phyloP scores from a whole-genome alignment of 352 stramenopile species.

The Pythium phragmiticola region DNA sequence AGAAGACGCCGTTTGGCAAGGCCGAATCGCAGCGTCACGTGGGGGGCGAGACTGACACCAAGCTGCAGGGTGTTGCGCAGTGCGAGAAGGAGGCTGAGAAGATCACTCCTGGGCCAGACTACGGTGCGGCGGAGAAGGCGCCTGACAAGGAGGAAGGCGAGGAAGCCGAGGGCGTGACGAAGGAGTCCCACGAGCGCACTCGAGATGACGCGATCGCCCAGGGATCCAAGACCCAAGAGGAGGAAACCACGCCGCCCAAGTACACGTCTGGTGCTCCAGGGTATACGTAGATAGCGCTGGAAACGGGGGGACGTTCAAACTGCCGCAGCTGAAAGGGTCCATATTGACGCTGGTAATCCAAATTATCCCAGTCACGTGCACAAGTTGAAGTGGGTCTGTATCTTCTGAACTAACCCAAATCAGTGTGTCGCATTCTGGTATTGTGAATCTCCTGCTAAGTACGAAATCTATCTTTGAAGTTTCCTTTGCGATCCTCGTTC shows the following conservation, averaged over 20 bases:
- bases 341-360: background rate
- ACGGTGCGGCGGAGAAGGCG: constrained; percentile 30
- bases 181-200: constrained; percentile 32
- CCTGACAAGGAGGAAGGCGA: constrained; percentile 39
- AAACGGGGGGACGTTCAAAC: background rate
- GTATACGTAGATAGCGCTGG: constrained; percentile 2
- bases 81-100: constrained; percentile 24
- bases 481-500: background rate
- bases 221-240: constrained; percentile 57
- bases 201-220: constrained; percentile 58
- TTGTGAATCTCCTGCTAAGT: background rate
- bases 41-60: constrained; percentile 2
- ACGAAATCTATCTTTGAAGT: constrained; percentile 12
- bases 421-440: background rate
- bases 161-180: constrained; percentile 32
- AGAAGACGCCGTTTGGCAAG: constrained; percentile 44
- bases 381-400: background rate
- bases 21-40: constrained; percentile 28
- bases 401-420: no score
- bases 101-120: constrained; percentile 21
- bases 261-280: constrained; percentile 18
- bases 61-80: constrained; percentile 26
- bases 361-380: background rate
- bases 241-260: constrained; percentile 61
- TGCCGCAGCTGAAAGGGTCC: background rate